Conservation (phyloP, 192 early-diverging fungal species). For the Polychytrium aggregatum region DNA sequence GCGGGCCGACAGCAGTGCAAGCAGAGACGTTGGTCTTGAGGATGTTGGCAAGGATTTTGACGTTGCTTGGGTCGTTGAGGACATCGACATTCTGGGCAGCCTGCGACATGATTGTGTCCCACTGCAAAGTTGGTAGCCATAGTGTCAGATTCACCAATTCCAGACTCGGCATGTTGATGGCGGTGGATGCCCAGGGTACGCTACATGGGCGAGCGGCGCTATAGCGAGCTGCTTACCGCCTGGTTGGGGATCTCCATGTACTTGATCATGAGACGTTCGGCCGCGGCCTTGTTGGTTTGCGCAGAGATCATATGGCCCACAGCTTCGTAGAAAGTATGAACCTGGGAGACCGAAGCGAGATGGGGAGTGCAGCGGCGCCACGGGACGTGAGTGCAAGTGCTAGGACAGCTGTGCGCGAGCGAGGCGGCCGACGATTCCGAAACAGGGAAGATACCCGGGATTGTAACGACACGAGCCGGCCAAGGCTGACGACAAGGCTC, state of each 20-base stretch:
- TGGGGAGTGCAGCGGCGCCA: background rate
- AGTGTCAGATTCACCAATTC: too few relatives aligned
- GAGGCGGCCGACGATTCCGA: slow-evolving; percentile 1
- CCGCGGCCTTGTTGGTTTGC: slow-evolving; percentile 63
- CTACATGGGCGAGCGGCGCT: too few relatives aligned
- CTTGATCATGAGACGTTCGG: slow-evolving; percentile 72
- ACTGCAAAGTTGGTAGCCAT: too few relatives aligned
- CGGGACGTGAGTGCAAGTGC: too few relatives aligned
- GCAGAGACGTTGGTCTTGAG: slow-evolving; percentile 93
- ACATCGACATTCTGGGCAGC: slow-evolving; percentile 54
- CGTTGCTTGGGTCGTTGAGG: slow-evolving; percentile 61
- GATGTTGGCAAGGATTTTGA: slow-evolving; percentile 85
- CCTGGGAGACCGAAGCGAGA: slow-evolving; percentile 20
- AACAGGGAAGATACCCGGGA: background rate
- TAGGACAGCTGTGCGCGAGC: too few relatives aligned
- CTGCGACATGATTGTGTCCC: slow-evolving; percentile 70
- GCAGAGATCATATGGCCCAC: slow-evolving; percentile 97
- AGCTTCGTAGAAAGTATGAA: slow-evolving; percentile 98
- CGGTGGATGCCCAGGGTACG: too few relatives aligned
- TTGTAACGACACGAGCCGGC: background rate
- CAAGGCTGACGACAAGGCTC: background rate
- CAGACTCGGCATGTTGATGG: too few relatives aligned
- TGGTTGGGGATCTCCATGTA: slow-evolving; percentile 85
- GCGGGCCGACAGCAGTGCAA: slow-evolving; percentile 75
- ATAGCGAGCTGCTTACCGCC: slow-evolving; percentile 56